A percentile compares a stretch with the other conserved stretches of the same genome.
phyloP scores from a whole-genome alignment of 768 basidiomycete genomes.

The Dentipellis fragilis region DNA sequence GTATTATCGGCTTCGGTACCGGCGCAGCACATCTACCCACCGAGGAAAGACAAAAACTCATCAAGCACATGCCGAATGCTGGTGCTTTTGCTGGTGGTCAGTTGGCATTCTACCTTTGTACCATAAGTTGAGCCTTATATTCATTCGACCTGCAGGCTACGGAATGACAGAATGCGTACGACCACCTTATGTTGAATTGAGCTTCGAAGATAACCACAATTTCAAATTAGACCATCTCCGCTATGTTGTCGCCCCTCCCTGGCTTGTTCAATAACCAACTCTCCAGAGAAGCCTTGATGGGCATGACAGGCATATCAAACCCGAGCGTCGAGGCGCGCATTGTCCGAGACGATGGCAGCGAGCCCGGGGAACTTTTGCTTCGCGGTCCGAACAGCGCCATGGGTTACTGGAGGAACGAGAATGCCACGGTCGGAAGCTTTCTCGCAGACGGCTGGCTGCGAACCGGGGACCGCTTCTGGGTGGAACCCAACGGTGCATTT shows the following conservation, averaged over 20 bases:
- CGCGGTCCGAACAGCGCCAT: constrained; percentile 43
- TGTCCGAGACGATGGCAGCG: constrained; percentile 47
- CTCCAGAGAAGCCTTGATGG: constrained; percentile 17
- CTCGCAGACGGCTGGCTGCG: constrained; percentile 56
- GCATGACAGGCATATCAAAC: constrained; percentile 46
- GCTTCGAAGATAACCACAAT: too few species aligned
- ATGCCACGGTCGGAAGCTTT: constrained; percentile 59
- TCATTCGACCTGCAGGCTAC: constrained; percentile 35
- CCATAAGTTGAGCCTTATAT: background rate
- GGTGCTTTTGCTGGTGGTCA: background rate
- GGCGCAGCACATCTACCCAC: background rate
- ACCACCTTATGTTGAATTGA: background rate
- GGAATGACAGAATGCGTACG: constrained; percentile 24
- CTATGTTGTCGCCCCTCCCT: background rate
- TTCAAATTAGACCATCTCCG: too few species aligned
- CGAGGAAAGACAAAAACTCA: background rate
- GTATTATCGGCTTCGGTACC: background rate
- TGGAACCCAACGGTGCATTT: constrained; percentile 50
- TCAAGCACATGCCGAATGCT: background rate
- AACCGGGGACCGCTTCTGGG: constrained; percentile 63
- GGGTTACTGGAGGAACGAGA: constrained; percentile 68
- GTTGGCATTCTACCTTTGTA: background rate
- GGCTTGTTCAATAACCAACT: constrained; percentile 1
- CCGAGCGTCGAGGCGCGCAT: constrained; percentile 58
- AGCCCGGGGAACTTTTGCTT: constrained; percentile 60